phyloP scores from a whole-genome alignment of 2,329 filamentous ascomycete species.

The Ascochyta rabiei region DNA sequence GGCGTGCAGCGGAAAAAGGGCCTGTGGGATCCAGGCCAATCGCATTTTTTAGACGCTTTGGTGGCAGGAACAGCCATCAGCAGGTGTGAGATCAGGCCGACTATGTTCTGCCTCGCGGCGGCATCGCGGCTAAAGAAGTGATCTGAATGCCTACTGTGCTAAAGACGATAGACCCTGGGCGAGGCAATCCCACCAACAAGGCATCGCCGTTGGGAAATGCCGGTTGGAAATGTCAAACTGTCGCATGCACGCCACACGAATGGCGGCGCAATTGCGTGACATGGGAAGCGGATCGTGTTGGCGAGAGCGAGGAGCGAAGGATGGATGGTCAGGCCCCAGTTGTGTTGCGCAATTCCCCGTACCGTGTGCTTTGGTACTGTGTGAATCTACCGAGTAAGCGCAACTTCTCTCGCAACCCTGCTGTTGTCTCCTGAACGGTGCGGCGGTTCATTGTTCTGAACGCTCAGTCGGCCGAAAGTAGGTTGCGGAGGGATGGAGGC shows the following conservation, averaged over 20 bases:
- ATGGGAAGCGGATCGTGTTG: conserved; percentile 25
- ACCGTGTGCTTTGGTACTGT: neutral
- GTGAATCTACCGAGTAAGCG: no score
- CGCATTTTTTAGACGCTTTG: neutral
- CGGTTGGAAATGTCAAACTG: conserved; percentile 1
- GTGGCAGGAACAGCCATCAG: conserved; percentile 5
- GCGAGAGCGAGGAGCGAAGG: conserved; percentile 12
- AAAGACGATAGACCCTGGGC: neutral
- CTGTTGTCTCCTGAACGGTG: neutral
- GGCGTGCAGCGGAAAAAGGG: conserved; percentile 24
- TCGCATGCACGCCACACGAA: conserved; percentile 2
- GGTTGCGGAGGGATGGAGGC: conserved; percentile 3
- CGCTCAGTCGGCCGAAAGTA: neutral
- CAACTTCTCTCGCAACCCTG: neutral
- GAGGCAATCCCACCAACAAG: conserved; percentile 7
- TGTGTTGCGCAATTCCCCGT: conserved; percentile 6
- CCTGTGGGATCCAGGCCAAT: conserved; percentile 2
- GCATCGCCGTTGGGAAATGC: neutral
- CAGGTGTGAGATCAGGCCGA: conserved; percentile 19
- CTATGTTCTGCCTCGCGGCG: conserved; percentile 4
- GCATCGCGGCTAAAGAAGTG: conserved; percentile 35
- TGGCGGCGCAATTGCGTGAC: conserved; percentile 21
- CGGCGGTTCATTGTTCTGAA: neutral
- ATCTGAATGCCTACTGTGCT: conserved; percentile 25
- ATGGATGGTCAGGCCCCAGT: conserved; percentile 10